phyloP scores from a whole-genome alignment of 2,329 filamentous ascomycete species.

The Bimuria novae-zelandiae region DNA sequence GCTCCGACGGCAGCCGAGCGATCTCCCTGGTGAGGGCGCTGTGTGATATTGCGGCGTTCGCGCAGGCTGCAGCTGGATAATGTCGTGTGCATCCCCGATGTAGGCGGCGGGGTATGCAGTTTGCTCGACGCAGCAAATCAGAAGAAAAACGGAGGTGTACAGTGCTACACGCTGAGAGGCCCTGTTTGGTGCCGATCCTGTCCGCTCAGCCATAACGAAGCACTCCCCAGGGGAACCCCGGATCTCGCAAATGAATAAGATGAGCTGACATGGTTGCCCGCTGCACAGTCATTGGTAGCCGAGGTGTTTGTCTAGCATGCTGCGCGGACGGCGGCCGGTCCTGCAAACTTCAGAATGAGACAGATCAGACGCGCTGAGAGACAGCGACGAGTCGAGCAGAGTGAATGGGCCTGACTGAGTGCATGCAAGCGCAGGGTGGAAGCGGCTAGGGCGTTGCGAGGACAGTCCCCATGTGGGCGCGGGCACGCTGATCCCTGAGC shows the following conservation, averaged over 20 bases:
- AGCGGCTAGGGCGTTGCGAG: constrained; percentile 6
- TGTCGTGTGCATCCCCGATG: constrained; percentile 10
- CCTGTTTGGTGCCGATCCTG: constrained; percentile 24
- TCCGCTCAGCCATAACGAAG: constrained; percentile 16
- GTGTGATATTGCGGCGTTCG: constrained; percentile 17
- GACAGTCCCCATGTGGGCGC: constrained; percentile 12
- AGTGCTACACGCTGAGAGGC: constrained; percentile 12
- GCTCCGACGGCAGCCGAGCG: background rate
- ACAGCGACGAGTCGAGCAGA: too few species aligned
- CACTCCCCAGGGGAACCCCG: constrained; percentile 23
- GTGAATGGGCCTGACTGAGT: too few species aligned
- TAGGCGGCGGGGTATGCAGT: constrained; percentile 23
- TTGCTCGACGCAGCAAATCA: constrained; percentile 23
- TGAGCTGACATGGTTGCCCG: constrained; percentile 24
- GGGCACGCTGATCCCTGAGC: constrained; percentile 16
- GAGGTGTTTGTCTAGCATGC: constrained; percentile 22
- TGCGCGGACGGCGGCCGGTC: background rate
- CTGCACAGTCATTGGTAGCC: constrained; percentile 20
- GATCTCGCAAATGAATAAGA: constrained; percentile 38
- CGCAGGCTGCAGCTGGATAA: constrained; percentile 10
- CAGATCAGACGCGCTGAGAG: too few species aligned
- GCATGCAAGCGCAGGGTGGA: constrained; percentile 4
- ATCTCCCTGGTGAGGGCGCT: too few species aligned
- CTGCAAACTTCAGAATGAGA: too few species aligned
- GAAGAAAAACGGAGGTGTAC: constrained; percentile 20